Evolutionary conservation across 1,139 yeast genomes (phyloP).

Genomic region (Trichomonascaceae sp.): DNA sequence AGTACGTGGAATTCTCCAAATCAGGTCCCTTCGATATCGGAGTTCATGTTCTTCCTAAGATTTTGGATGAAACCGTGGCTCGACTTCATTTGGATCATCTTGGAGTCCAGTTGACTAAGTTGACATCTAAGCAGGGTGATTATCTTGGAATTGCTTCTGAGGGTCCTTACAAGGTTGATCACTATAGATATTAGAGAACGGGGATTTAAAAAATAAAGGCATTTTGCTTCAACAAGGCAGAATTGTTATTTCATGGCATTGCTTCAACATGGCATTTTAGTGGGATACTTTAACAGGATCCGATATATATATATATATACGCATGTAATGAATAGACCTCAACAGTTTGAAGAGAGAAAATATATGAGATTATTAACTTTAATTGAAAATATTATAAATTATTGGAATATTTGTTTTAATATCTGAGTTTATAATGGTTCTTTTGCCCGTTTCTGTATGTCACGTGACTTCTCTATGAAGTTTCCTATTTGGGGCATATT

Average conservation of each 20-base stretch:
- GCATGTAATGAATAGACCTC: slow-evolving; percentile 8
- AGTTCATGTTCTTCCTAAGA: slow-evolving; percentile 97
- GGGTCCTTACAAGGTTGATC: slow-evolving; percentile 99
- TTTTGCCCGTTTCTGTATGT: too few relatives aligned
- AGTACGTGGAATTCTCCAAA: slow-evolving; percentile 86
- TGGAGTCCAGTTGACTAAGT: slow-evolving; percentile 80
- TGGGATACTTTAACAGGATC: background rate
- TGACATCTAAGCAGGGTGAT: slow-evolving; percentile 80
- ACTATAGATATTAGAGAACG: slow-evolving; percentile 84
- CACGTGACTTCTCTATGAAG: too few relatives aligned
- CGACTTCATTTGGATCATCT: slow-evolving; percentile 94
- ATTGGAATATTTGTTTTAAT: too few relatives aligned
- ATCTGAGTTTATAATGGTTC: too few relatives aligned
- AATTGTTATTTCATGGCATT: background rate
- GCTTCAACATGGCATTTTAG: background rate
- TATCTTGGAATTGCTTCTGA: slow-evolving; percentile 88
- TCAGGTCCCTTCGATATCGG: slow-evolving; percentile 87
- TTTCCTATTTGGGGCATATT: too few relatives aligned
- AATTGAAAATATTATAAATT: too few relatives aligned
- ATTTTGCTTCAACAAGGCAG: background rate
- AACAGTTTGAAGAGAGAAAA: slow-evolving; percentile 4
- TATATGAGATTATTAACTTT: too few relatives aligned
- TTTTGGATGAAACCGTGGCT: slow-evolving; percentile 98
- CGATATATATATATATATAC: background rate
- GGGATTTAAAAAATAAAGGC: background rate